phyloP scores from a whole-genome alignment of 1,284 basidiomycete species.

The Microbotryum lychnidis-dioicae region DNA sequence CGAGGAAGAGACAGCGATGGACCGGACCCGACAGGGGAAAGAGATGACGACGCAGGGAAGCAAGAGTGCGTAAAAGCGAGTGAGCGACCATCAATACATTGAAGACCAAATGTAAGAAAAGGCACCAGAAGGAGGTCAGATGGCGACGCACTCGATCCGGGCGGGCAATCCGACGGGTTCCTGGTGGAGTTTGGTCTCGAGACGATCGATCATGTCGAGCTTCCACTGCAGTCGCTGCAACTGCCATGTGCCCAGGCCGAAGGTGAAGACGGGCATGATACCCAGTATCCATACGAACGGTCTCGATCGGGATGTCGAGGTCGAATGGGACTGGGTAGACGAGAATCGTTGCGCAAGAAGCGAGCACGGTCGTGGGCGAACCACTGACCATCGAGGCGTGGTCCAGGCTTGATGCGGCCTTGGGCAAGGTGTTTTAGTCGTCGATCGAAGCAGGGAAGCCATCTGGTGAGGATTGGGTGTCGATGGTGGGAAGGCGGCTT shows the following conservation, averaged over 20 bases:
- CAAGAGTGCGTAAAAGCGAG: background rate
- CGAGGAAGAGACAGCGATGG: background rate
- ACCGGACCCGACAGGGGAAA: too few species aligned
- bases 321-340: too few species aligned
- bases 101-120: background rate
- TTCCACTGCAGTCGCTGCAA: conserved; percentile 88
- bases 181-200: conserved; percentile 80
- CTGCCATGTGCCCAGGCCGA: conserved; percentile 92
- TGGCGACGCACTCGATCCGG: conserved; percentile 66
- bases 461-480: too few species aligned
- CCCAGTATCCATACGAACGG: conserved; percentile 61
- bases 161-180: conserved; percentile 71
- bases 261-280: conserved; percentile 80
- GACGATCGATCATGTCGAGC: conserved; percentile 81
- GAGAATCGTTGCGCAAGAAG: too few species aligned
- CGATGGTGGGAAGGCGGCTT: too few species aligned
- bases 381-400: too few species aligned
- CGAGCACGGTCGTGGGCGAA: too few species aligned
- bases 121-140: background rate
- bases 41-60: too few species aligned
- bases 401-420: too few species aligned
- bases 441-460: too few species aligned
- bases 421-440: too few species aligned
- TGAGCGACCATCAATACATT: background rate
- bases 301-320: conserved; percentile 34